Evolutionary conservation across 257 asterid genomes (phyloP).

Genomic region (Haberlea rhodopensis): DNA sequence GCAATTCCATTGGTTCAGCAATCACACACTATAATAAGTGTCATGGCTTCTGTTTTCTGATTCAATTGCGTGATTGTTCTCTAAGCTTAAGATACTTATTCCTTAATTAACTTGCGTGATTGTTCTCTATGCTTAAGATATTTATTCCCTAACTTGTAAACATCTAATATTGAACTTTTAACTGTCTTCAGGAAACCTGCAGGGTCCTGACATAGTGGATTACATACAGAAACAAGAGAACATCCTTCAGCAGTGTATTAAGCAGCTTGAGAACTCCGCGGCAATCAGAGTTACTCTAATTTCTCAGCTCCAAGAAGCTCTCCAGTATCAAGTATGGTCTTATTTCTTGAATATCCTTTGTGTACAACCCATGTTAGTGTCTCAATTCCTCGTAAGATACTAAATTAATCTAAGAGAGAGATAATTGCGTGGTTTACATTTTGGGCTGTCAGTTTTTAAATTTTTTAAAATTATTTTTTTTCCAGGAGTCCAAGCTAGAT

Average conservation of each 20-base stretch:
- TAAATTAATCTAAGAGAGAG: not conserved
- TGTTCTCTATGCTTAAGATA: slow-evolving; percentile 1
- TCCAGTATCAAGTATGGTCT: slow-evolving; percentile 71
- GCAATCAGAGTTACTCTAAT: slow-evolving; percentile 57
- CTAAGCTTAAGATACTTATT: not conserved
- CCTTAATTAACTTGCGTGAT: not conserved
- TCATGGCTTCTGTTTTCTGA: not conserved
- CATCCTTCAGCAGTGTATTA: slow-evolving; percentile 53
- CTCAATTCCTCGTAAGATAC: not conserved
- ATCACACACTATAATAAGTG: not conserved
- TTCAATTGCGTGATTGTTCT: no score
- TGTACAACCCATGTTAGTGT: slow-evolving; percentile 11
- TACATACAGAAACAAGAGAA: slow-evolving; percentile 71
- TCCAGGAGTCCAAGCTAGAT: slow-evolving; percentile 86
- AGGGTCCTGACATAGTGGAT: slow-evolving; percentile 55
- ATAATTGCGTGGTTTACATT: slow-evolving; percentile 19
- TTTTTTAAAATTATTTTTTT: slow-evolving; percentile 28
- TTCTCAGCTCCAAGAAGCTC: slow-evolving; percentile 79
- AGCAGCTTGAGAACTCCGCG: slow-evolving; percentile 73
- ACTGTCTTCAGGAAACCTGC: slow-evolving; percentile 53
- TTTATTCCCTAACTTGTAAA: slow-evolving; percentile 4
- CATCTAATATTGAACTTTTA: slow-evolving; percentile 23
- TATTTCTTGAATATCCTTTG: slow-evolving; percentile 1
- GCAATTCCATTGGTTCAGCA: not conserved
- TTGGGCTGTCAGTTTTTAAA: slow-evolving; percentile 18